A percentile compares a stretch with the other conserved stretches of the same genome.
Conservation (phyloP, 176 grass and related monocot species). For the Hordeum vulgare region MorexV3_pseudomolecules_assembly NC_058518.1:305916277-305916776, state of each 20-base stretch:
- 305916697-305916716: slow-evolving; percentile 1
- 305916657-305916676: neutral
- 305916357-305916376: neutral
- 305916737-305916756: neutral
- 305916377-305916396: neutral
- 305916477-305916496: neutral
- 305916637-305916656: slow-evolving; percentile 3
- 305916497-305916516: neutral
- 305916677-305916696: neutral
- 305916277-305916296: neutral
- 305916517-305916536: neutral
- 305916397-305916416: neutral
- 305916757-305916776: neutral
- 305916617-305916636: neutral
- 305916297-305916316: neutral
- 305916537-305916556: slow-evolving; percentile 9
- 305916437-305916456: neutral
- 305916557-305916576: neutral
- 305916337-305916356: slow-evolving; percentile 1
- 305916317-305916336: neutral
- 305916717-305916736: neutral
- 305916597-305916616: neutral
- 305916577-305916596: neutral
- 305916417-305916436: neutral
- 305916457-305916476: neutral